Evolutionary conservation across 805 yeast species (phyloP).

Genomic region (Metschnikowia henanensis): DNA sequence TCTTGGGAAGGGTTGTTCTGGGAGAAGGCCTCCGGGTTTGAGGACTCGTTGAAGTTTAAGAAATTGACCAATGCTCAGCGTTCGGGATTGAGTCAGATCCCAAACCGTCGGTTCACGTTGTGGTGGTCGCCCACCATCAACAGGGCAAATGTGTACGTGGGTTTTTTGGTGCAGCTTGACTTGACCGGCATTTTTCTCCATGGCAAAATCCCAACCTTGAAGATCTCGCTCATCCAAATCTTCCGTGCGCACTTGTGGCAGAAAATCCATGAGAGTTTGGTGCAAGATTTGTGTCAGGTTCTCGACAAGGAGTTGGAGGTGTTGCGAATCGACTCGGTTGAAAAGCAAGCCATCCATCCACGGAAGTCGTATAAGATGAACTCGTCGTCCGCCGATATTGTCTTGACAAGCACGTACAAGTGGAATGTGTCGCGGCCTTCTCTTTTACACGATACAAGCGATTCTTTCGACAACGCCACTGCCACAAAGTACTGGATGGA

Average conservation of each 20-base stretch:
- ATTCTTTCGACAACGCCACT: slow-evolving; percentile 55
- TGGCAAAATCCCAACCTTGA: slow-evolving; percentile 96
- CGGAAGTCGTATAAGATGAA: slow-evolving; percentile 97
- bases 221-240: slow-evolving; percentile 92
- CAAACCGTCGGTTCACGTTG: slow-evolving; percentile 92
- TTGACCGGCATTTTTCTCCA: slow-evolving; percentile 95
- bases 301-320: slow-evolving; percentile 84
- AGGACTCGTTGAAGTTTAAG: slow-evolving; percentile 91
- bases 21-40: slow-evolving; percentile 98
- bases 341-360: slow-evolving; percentile 93
- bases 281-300: slow-evolving; percentile 90
- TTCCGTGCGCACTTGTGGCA: slow-evolving; percentile 99
- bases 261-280: slow-evolving; percentile 94
- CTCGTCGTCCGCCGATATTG: slow-evolving; percentile 91
- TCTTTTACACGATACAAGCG: slow-evolving; percentile 68
- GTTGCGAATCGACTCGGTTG: slow-evolving; percentile 79
- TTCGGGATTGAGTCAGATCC: slow-evolving; percentile 95
- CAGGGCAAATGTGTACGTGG: slow-evolving; percentile 97
- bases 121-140: slow-evolving; percentile 99
- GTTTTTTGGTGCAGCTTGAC: slow-evolving; percentile 94
- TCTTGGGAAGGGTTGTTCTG: slow-evolving; percentile 99
- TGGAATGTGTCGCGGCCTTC: slow-evolving; percentile 90
- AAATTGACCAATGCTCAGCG: slow-evolving; percentile 97
- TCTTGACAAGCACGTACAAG: slow-evolving; percentile 67
- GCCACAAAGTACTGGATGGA: slow-evolving; percentile 89